Percentiles rank a stretch among this genome's conserved stretches.
Conservation (phyloP, 352 stramenopile species). For the Phytophthora nicotianae region DNA sequence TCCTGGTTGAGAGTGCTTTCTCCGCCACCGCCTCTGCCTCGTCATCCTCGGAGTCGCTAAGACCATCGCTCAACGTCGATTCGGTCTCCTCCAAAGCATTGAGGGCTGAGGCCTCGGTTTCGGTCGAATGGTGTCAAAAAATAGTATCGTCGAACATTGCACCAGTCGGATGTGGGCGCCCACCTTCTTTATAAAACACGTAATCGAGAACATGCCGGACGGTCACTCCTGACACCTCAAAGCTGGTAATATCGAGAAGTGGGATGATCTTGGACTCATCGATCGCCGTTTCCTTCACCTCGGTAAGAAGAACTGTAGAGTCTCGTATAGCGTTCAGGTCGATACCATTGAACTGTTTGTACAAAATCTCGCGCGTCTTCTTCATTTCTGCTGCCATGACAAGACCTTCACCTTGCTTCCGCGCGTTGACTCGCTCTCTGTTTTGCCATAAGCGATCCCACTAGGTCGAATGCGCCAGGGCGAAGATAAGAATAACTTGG, state of each 20-base stretch:
- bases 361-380: neutral
- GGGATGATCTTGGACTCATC: neutral
- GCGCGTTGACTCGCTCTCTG: neutral
- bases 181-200: slow-evolving; percentile 11
- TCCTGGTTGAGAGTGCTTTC: too few relatives aligned
- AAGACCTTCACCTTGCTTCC: slow-evolving; percentile 5
- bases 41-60: neutral
- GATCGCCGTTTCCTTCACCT: neutral
- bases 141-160: too few relatives aligned
- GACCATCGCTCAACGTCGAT: neutral
- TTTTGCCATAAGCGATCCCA: slow-evolving; percentile 16
- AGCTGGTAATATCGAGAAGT: slow-evolving; percentile 6
- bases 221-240: neutral
- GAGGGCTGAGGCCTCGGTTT: too few relatives aligned
- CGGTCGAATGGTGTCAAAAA: too few relatives aligned
- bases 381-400: slow-evolving; percentile 13
- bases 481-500: slow-evolving; percentile 16
- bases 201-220: slow-evolving; percentile 8
- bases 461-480: neutral
- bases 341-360: slow-evolving; percentile 20
- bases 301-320: neutral
- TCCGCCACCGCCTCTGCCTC: too few relatives aligned
- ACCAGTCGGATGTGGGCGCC: neutral
- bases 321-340: neutral
- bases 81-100: neutral